These are phyloP conservation scores for Lepidium didymum DNA, from an alignment of 345 rosid genomes.

Conservation along the genomic window DNA sequence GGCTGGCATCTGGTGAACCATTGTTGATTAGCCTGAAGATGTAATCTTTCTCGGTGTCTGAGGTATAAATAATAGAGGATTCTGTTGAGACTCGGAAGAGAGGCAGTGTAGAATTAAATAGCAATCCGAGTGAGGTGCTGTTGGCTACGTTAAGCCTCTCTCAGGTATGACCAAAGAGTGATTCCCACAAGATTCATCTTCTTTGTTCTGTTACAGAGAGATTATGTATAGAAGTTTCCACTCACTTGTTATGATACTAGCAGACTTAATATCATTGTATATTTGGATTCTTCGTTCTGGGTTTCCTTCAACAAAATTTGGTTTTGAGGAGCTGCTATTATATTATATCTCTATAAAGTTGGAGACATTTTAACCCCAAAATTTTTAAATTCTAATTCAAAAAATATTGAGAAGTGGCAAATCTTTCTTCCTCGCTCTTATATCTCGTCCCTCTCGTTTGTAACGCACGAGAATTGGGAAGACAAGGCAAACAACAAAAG, in stretches of 20 bases:
- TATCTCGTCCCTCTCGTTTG: not conserved
- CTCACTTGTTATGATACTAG: not conserved
- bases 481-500: not conserved
- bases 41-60: constrained; percentile 5
- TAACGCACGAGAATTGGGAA: not conserved
- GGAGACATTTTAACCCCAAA: not conserved
- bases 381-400: not conserved
- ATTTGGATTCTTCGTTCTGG: not conserved
- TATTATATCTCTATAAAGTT: not conserved
- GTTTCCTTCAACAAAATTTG: not conserved
- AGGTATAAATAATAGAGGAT: not conserved
- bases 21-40: constrained; percentile 4
- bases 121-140: constrained; percentile 1
- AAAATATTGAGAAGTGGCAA: not conserved
- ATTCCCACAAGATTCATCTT: not conserved
- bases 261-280: not conserved
- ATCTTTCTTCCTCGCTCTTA: not conserved
- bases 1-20: constrained; percentile 29
- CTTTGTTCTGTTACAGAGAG: constrained; percentile 5
- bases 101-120: constrained; percentile 9
- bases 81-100: not conserved
- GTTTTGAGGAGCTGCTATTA: not conserved
- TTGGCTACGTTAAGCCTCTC: constrained; percentile 5
- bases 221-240: constrained; percentile 19
- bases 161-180: not conserved